phyloP scores from a whole-genome alignment of 352 stramenopile genomes.

The Hyaloperonospora brassicae region DNA sequence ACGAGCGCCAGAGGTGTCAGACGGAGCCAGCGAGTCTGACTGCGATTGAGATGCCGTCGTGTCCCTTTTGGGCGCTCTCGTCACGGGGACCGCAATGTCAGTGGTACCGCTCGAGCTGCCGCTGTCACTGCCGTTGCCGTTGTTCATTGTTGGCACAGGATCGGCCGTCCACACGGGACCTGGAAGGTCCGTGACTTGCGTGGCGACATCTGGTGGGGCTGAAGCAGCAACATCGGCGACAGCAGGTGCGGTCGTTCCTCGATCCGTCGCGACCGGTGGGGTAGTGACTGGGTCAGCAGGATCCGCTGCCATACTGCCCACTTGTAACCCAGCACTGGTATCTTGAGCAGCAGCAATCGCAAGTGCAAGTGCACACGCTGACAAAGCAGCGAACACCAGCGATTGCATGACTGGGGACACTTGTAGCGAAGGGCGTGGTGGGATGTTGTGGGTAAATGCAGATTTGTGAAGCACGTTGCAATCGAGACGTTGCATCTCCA shows the following conservation, averaged over 20 bases:
- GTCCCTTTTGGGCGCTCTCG: slow-evolving; percentile 12
- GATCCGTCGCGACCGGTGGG: slow-evolving; percentile 1
- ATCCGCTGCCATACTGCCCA: slow-evolving; percentile 14
- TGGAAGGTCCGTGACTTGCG: slow-evolving; percentile 3
- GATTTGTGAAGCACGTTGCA: slow-evolving; percentile 6
- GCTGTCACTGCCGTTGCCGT: slow-evolving; percentile 15
- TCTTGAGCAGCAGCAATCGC: slow-evolving; percentile 22
- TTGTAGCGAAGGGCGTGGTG: background rate
- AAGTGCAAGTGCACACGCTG: slow-evolving; percentile 9
- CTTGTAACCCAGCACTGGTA: slow-evolving; percentile 14
- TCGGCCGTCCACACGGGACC: slow-evolving; percentile 5
- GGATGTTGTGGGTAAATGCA: slow-evolving; percentile 7
- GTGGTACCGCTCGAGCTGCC: slow-evolving; percentile 7
- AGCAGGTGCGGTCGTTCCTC: background rate
- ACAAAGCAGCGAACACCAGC: slow-evolving; percentile 6
- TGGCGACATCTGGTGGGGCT: slow-evolving; percentile 2
- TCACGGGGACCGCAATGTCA: slow-evolving; percentile 13
- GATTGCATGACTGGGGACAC: slow-evolving; percentile 10
- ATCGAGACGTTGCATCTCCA: slow-evolving; percentile 5
- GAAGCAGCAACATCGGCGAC: slow-evolving; percentile 2
- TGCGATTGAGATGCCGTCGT: slow-evolving; percentile 9
- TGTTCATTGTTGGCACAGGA: slow-evolving; percentile 11
- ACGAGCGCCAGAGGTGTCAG: slow-evolving; percentile 12
- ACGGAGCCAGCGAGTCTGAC: slow-evolving; percentile 8
- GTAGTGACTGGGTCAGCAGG: slow-evolving; percentile 3